Evolutionary conservation across 768 basidiomycete species (phyloP).

Genomic region (Mrakia frigida): DNA sequence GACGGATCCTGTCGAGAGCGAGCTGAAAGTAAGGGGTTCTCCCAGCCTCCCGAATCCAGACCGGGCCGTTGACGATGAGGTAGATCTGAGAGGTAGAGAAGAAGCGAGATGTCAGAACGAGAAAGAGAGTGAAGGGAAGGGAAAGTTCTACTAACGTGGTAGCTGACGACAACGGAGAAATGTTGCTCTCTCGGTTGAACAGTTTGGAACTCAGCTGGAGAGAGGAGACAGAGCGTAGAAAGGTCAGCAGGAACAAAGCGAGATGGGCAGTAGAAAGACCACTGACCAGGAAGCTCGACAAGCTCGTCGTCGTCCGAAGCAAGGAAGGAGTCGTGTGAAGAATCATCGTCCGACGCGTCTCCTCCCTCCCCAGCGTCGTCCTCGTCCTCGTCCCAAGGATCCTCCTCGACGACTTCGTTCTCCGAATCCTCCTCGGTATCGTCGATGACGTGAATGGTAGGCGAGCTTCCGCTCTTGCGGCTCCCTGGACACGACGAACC

Average conservation of each 20-base stretch:
- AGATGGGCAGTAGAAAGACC: neutral
- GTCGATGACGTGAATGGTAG: neutral
- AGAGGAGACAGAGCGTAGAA: neutral
- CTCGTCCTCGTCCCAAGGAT: neutral
- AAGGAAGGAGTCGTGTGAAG: neutral
- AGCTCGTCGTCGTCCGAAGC: neutral
- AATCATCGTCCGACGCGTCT: neutral
- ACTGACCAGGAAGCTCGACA: constrained; percentile 5
- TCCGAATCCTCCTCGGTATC: neutral
- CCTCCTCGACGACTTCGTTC: neutral
- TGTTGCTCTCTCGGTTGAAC: constrained; percentile 6
- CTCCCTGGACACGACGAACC: neutral
- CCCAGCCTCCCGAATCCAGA: neutral
- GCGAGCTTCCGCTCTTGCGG: neutral
- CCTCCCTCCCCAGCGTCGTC: neutral
- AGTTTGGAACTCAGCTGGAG: neutral
- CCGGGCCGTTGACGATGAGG: neutral
- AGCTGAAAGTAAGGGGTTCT: neutral
- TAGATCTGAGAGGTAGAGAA: neutral
- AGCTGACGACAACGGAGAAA: neutral
- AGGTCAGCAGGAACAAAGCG: neutral
- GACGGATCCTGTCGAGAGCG: neutral
- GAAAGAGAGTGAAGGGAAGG: neutral
- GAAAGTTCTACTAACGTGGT: constrained; percentile 6
- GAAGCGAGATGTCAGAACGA: too few species aligned